Percentiles rank a stretch among this genome's conserved stretches.
phyloP scores from a whole-genome alignment of 2,329 filamentous ascomycete species.

The Fusarium globosum region DNA sequence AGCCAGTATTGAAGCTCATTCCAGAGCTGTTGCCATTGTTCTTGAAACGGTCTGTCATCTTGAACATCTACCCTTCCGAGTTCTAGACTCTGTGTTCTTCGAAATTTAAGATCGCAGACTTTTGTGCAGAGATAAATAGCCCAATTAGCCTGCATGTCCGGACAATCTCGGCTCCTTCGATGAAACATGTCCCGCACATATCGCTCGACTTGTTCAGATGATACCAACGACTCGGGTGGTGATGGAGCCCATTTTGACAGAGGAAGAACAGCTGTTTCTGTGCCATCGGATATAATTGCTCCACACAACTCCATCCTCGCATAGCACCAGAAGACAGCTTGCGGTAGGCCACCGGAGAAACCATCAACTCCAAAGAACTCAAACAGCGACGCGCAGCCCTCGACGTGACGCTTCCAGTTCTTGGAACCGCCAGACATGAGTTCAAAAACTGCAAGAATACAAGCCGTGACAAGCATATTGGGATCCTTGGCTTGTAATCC shows the following conservation, averaged over 20 bases:
- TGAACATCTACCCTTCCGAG: conserved; percentile 51
- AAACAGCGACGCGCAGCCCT: conserved; percentile 66
- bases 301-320: conserved; percentile 68
- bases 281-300: conserved; percentile 62
- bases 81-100: conserved; percentile 51
- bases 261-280: conserved; percentile 60
- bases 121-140: conserved; percentile 64
- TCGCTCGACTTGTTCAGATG: conserved; percentile 16
- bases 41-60: conserved; percentile 51
- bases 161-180: conserved; percentile 45
- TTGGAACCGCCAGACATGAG: conserved; percentile 60
- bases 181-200: conserved; percentile 41
- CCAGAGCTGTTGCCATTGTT: conserved; percentile 59
- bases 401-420: conserved; percentile 66
- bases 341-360: conserved; percentile 54
- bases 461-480: conserved; percentile 58
- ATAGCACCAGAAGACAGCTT: conserved; percentile 69
- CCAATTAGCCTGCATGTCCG: conserved; percentile 66
- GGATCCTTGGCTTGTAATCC: conserved; percentile 57
- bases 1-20: conserved; percentile 59
- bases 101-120: conserved; percentile 58
- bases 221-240: conserved; percentile 7
- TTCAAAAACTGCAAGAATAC: conserved; percentile 60
- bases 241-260: conserved; percentile 59
- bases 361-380: conserved; percentile 63